Evolutionary conservation across 2,329 filamentous ascomycete species (phyloP).

Genomic region (Lasiodiplodia citricola): DNA sequence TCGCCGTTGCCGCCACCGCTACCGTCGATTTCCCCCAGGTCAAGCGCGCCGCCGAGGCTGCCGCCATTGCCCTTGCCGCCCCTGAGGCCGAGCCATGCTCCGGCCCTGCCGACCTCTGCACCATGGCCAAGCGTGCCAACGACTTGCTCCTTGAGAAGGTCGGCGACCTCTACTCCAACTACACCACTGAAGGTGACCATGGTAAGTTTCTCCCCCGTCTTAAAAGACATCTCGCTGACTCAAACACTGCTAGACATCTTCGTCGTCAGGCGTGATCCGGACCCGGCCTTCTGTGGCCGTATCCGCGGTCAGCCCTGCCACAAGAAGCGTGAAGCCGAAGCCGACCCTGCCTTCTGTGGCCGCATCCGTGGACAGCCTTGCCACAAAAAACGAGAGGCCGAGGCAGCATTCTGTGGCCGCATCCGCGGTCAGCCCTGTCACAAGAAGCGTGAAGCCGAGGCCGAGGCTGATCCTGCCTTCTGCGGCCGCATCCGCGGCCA

Average conservation of each 20-base stretch:
- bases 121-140: slow-evolving; percentile 23
- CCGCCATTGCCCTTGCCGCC: slow-evolving; percentile 36
- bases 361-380: slow-evolving; percentile 29
- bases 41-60: slow-evolving; percentile 43
- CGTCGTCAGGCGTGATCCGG: not conserved
- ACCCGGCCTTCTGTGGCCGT: not conserved
- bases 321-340: slow-evolving; percentile 24
- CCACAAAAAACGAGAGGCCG: slow-evolving; percentile 40
- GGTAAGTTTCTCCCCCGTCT: not conserved
- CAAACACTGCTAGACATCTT: not conserved
- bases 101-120: slow-evolving; percentile 25
- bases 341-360: not conserved
- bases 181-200: not conserved
- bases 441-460: slow-evolving; percentile 31
- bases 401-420: slow-evolving; percentile 37
- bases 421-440: slow-evolving; percentile 15
- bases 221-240: not conserved
- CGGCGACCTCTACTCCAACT: not conserved
- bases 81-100: slow-evolving; percentile 30
- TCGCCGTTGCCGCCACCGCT: slow-evolving; percentile 50
- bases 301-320: slow-evolving; percentile 26
- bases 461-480: not conserved
- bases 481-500: slow-evolving; percentile 31
- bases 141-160: not conserved
- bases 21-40: slow-evolving; percentile 39